Conservation (phyloP, 2,329 filamentous ascomycete genomes). For the Dactylonectria estremocensis region DNA sequence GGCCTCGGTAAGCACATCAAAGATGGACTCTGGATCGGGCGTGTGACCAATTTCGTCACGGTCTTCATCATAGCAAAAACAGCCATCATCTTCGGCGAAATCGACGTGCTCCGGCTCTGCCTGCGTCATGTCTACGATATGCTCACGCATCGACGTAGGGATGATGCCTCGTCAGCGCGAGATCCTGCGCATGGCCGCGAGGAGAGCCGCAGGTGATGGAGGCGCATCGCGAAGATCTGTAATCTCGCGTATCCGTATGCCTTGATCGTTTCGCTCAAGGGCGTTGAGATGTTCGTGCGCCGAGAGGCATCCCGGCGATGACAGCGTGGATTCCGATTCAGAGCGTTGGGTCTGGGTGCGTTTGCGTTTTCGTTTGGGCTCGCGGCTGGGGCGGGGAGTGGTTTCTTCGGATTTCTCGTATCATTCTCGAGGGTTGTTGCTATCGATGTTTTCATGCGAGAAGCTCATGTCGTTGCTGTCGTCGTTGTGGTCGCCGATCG, state of each 20-base stretch:
- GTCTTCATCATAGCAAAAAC: background rate
- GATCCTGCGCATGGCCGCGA: slow-evolving; percentile 9
- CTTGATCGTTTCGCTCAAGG: background rate
- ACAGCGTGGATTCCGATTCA: background rate
- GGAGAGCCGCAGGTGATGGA: background rate
- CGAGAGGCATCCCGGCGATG: slow-evolving; percentile 11
- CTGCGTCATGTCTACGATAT: background rate
- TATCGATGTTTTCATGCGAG: too few species aligned
- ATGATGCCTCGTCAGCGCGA: slow-evolving; percentile 12
- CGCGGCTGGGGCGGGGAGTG: background rate
- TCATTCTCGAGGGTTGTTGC: too few species aligned
- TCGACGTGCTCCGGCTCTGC: background rate
- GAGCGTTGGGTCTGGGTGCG: background rate
- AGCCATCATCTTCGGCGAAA: background rate
- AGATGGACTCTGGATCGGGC: background rate
- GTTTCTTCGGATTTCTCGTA: background rate
- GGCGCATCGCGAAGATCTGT: background rate
- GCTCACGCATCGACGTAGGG: background rate
- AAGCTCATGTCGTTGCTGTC: too few species aligned
- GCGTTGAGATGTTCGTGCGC: slow-evolving; percentile 11
- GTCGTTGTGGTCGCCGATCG: too few species aligned
- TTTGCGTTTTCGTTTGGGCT: background rate
- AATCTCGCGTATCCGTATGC: slow-evolving; percentile 1
- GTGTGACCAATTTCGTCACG: background rate
- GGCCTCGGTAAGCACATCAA: background rate